Conservation (phyloP, 2,329 filamentous ascomycete species). For the Didymosphaeria variabile region DNA sequence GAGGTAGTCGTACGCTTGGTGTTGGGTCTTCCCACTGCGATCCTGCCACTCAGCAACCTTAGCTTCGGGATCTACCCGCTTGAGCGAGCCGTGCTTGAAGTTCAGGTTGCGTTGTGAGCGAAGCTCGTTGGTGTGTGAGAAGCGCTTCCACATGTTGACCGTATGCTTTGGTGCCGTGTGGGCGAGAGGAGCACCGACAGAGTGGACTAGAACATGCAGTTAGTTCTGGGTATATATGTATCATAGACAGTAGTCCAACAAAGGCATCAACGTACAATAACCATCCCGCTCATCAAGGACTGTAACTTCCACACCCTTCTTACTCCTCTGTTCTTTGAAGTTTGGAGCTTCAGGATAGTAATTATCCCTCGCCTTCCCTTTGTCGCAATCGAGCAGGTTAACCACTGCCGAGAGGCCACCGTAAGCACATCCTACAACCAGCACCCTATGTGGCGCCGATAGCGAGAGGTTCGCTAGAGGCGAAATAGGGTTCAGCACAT, state of each 20-base stretch:
- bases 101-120: slow-evolving; percentile 65
- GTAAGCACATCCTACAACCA: slow-evolving; percentile 77
- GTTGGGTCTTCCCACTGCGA: slow-evolving; percentile 57
- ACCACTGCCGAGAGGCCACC: slow-evolving; percentile 73
- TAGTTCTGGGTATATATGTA: slow-evolving; percentile 7
- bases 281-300: slow-evolving; percentile 83
- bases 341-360: slow-evolving; percentile 44
- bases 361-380: slow-evolving; percentile 63
- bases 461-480: slow-evolving; percentile 35
- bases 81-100: slow-evolving; percentile 72
- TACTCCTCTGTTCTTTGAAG: slow-evolving; percentile 48
- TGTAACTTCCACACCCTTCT: slow-evolving; percentile 72
- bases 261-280: slow-evolving; percentile 68
- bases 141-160: slow-evolving; percentile 75
- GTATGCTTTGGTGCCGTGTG: slow-evolving; percentile 71
- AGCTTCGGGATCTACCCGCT: slow-evolving; percentile 64
- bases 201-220: slow-evolving; percentile 65
- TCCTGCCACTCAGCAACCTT: slow-evolving; percentile 68
- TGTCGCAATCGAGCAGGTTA: slow-evolving; percentile 72
- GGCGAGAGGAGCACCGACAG: slow-evolving; percentile 78
- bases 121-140: slow-evolving; percentile 72
- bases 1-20: slow-evolving; percentile 74
- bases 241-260: slow-evolving; percentile 20
- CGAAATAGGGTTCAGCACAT: slow-evolving; percentile 30
- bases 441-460: slow-evolving; percentile 54